Percentiles rank a stretch among this genome's conserved stretches.
Conservation (phyloP, 352 stramenopile species). For the Phytophthora ohioensis region DNA sequence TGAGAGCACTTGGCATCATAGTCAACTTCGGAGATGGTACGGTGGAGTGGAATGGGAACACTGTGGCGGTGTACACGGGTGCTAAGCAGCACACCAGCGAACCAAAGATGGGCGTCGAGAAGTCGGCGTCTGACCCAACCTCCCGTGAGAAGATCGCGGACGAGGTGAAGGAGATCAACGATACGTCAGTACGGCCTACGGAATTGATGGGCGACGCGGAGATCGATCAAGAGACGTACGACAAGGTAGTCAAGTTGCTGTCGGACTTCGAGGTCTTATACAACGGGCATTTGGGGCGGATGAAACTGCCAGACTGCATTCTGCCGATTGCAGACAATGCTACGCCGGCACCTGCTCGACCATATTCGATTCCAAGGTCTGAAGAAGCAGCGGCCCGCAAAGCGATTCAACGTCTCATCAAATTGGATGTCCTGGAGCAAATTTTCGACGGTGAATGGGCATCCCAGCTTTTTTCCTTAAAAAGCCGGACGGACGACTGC, state of each 20-base stretch:
- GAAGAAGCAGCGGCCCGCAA: conserved; percentile 3
- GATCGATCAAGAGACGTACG: neutral
- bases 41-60: conserved; percentile 9
- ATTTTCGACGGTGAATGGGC: conserved; percentile 18
- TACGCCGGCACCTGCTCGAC: neutral
- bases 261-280: neutral
- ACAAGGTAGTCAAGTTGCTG: neutral
- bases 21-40: neutral
- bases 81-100: no score
- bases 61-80: no score
- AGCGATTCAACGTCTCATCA: neutral
- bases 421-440: conserved; percentile 22
- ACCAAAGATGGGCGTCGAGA: neutral
- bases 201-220: neutral
- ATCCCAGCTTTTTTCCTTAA: conserved; percentile 22
- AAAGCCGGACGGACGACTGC: conserved; percentile 17
- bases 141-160: neutral
- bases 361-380: conserved; percentile 1
- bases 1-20: conserved; percentile 2
- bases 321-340: neutral
- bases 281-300: conserved; percentile 4
- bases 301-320: conserved; percentile 18
- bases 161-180: conserved; percentile 6
- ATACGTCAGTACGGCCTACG: neutral
- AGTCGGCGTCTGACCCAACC: no score